A percentile compares a stretch with the other conserved stretches of the same genome.
Conservation (phyloP, 306 rosid species). For the Rubus idaeus region DNA sequence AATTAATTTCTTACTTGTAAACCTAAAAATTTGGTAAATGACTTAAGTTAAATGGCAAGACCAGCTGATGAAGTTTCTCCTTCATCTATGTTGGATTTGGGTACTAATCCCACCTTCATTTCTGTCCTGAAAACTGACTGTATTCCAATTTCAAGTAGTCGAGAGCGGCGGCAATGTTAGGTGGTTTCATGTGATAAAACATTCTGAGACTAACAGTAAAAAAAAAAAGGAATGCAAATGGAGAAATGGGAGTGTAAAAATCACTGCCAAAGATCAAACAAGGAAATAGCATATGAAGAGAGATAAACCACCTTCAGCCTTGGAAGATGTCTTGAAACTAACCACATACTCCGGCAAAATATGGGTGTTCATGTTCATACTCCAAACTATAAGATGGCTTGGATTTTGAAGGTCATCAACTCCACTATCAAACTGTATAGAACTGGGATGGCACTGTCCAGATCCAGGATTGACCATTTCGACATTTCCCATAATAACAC, state of each 20-base stretch:
- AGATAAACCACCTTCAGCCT: conserved; percentile 23
- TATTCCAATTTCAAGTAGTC: background rate
- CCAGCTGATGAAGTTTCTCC: background rate
- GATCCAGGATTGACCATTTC: conserved; percentile 31
- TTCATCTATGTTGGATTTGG: background rate
- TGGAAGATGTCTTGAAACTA: conserved; percentile 29
- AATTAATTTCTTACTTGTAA: background rate
- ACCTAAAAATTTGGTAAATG: background rate
- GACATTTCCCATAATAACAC: conserved; percentile 33
- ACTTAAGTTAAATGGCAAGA: background rate
- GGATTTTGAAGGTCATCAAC: conserved; percentile 40
- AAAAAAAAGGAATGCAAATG: background rate
- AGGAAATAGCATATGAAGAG: conserved; percentile 14
- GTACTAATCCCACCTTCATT: background rate
- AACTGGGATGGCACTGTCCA: conserved; percentile 34
- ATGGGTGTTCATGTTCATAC: conserved; percentile 30
- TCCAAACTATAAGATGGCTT: conserved; percentile 29
- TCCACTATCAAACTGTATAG: conserved; percentile 30
- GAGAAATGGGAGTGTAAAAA: background rate
- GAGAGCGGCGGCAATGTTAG: background rate
- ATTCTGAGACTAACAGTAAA: background rate
- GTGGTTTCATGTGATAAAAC: conserved; percentile 4
- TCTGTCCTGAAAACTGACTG: background rate
- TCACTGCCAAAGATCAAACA: background rate
- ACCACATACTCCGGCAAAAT: conserved; percentile 34